A percentile compares a stretch with the other conserved stretches of the same genome.
These are phyloP conservation scores for Apiospora malaysiana DNA, from an alignment of 2,329 filamentous ascomycete species.

Conservation along the genomic window DNA sequence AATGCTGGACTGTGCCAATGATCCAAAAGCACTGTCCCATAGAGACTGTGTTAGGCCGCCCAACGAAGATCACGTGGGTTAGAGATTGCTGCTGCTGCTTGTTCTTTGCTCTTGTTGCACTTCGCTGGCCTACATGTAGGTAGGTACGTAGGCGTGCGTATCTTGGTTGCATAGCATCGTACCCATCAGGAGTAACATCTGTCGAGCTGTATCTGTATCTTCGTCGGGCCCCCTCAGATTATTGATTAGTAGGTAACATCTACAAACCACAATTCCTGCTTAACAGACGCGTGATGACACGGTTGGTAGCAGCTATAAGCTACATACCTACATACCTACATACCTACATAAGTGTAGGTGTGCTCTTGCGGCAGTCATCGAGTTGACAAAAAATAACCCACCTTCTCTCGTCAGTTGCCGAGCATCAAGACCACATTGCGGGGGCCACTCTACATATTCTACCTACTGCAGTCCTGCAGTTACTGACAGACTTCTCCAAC, in stretches of 20 bases:
- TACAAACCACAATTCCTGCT: no score
- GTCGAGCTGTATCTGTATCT: no score
- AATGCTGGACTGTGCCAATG: neutral
- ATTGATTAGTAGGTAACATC: no score
- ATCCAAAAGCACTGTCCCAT: neutral
- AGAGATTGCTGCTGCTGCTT: neutral
- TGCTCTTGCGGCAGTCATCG: no score
- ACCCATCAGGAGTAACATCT: neutral
- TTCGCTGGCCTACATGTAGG: no score
- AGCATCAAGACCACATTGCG: neutral
- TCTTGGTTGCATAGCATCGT: neutral
- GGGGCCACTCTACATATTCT: neutral
- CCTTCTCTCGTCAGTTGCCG: neutral
- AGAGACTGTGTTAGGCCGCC: neutral
- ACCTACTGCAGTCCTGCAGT: neutral
- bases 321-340: no score
- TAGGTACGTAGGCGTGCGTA: neutral
- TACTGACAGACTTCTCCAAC: neutral
- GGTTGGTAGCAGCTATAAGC: neutral
- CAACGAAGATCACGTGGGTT: neutral
- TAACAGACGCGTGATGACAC: neutral
- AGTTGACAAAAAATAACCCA: neutral
- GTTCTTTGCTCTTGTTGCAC: neutral
- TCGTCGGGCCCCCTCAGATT: no score
- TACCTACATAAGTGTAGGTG: no score